A percentile compares a stretch with the other conserved stretches of the same genome.
Evolutionary conservation across 1,284 basidiomycete species (phyloP).

Genomic region (Ceratobasidium papillatum): DNA sequence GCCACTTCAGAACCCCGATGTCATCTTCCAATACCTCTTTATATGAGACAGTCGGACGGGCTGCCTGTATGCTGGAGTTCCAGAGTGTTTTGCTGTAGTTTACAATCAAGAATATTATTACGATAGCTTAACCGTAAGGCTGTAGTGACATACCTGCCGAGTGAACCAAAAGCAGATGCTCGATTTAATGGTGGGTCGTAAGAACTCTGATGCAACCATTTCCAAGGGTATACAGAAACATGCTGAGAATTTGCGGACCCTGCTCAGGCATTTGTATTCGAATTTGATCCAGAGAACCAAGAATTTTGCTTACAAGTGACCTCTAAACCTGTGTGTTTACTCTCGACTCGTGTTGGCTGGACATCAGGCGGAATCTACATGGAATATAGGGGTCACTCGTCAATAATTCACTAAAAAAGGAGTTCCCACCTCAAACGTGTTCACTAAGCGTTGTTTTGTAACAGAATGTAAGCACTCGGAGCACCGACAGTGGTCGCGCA

Average conservation of each 20-base stretch:
- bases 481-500: slow-evolving; percentile 91
- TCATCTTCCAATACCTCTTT: slow-evolving; percentile 80
- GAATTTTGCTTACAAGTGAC: slow-evolving; percentile 65
- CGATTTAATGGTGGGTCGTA: slow-evolving; percentile 68
- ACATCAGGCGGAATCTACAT: slow-evolving; percentile 78
- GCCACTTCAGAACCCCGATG: slow-evolving; percentile 78
- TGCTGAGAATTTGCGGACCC: slow-evolving; percentile 73
- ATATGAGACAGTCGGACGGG: slow-evolving; percentile 80
- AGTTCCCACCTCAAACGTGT: slow-evolving; percentile 77
- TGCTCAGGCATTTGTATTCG: slow-evolving; percentile 48
- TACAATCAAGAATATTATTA: not conserved
- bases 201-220: slow-evolving; percentile 78
- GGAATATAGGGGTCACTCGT: slow-evolving; percentile 29
- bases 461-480: slow-evolving; percentile 84
- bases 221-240: slow-evolving; percentile 85
- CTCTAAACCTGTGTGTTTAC: slow-evolving; percentile 71
- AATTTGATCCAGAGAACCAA: not conserved
- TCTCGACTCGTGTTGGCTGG: slow-evolving; percentile 67
- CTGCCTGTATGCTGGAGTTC: slow-evolving; percentile 78
- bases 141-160: not conserved
- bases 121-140: not conserved
- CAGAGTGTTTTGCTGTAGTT: slow-evolving; percentile 74
- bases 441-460: slow-evolving; percentile 90
- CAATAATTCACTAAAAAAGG: not conserved
- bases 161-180: not conserved